These are phyloP conservation scores for Phyllosticta paracitricarpa DNA, from an alignment of 2,329 filamentous ascomycete species.

Conservation along the genomic window DNA sequence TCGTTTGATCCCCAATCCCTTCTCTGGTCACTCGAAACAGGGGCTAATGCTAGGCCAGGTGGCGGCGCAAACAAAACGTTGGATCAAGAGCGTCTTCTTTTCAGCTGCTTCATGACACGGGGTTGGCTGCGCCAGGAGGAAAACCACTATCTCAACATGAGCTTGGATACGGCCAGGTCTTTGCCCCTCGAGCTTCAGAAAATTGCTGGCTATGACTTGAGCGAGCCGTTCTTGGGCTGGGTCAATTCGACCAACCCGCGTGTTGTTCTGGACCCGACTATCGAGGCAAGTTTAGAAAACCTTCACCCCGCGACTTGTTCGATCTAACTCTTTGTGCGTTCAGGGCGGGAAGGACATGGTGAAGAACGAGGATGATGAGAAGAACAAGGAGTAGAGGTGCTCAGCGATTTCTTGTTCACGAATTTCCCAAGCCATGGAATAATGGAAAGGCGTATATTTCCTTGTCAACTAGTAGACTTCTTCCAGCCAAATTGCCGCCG, in stretches of 20 bases:
- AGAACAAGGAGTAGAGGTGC: not conserved
- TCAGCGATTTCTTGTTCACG: not conserved
- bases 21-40: not conserved
- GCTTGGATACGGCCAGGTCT: slow-evolving; percentile 16
- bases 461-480: not conserved
- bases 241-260: not conserved
- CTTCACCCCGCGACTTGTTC: not conserved
- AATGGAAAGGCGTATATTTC: not conserved
- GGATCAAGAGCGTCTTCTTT: slow-evolving; percentile 24
- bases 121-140: slow-evolving; percentile 31
- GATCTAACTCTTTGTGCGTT: not conserved
- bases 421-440: not conserved
- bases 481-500: not conserved
- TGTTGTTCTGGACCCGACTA: not conserved
- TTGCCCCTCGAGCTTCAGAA: slow-evolving; percentile 12
- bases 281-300: not conserved
- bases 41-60: not conserved
- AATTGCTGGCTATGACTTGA: slow-evolving; percentile 15
- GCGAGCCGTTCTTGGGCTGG: slow-evolving; percentile 11
- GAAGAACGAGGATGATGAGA: not conserved
- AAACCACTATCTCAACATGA: slow-evolving; percentile 28
- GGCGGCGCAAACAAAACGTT: slow-evolving; percentile 24
- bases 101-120: slow-evolving; percentile 23
- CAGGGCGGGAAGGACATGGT: not conserved
- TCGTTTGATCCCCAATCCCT: not conserved